A percentile compares a stretch with the other conserved stretches of the same genome.
Evolutionary conservation across 139 green algal species (phyloP).

Genomic region (Chlamydomonas sp.): DNA sequence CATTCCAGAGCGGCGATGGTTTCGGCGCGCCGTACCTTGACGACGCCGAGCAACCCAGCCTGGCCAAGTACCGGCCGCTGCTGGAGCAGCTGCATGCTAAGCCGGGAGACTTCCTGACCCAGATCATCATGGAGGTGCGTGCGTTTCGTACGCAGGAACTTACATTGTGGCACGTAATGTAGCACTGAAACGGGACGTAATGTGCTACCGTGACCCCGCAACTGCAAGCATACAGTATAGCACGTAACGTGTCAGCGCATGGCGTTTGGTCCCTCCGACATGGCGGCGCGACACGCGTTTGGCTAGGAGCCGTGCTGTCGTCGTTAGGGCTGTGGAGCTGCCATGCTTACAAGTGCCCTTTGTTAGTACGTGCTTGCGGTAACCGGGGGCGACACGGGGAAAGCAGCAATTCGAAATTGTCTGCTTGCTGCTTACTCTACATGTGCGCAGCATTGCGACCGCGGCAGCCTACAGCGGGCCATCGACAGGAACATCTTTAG

Average conservation of each 20-base stretch:
- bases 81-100: constrained; percentile 2
- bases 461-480: constrained; percentile 23
- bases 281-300: too few species aligned
- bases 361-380: too few species aligned
- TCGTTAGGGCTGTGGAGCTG: too few species aligned
- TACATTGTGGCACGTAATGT: too few species aligned
- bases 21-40: constrained; percentile 35
- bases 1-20: constrained; percentile 29
- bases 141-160: background rate
- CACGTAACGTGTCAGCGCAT: too few species aligned
- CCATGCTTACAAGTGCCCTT: too few species aligned
- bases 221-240: background rate
- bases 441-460: constrained; percentile 19
- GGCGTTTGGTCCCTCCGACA: too few species aligned
- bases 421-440: background rate
- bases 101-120: constrained; percentile 30
- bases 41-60: background rate
- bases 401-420: background rate
- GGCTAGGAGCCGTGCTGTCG: too few species aligned
- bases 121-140: constrained; percentile 37
- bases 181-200: too few species aligned
- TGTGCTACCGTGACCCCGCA: background rate
- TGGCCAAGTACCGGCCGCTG: constrained; percentile 12
- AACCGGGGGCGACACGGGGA: too few species aligned
- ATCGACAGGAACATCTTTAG: constrained; percentile 36